Evolutionary conservation across 2,329 filamentous ascomycete species (phyloP), one percentile per base, ranked within the genome.

Genomic region (Paracoccidioides brasiliensis): DNA sequence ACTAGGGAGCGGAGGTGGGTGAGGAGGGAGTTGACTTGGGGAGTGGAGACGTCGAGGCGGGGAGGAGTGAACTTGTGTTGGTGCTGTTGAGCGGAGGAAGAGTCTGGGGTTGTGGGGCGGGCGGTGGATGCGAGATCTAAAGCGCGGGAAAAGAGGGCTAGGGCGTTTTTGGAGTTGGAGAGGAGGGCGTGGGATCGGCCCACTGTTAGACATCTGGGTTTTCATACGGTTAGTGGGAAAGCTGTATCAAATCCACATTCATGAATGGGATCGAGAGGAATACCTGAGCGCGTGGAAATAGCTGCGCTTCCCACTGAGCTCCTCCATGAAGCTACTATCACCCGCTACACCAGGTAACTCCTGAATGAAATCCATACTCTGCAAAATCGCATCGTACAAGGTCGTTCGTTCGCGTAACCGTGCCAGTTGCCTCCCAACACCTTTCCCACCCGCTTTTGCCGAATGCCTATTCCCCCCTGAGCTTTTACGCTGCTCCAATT

Each of bases 241-340:
- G 35, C 22, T 22, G 22, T 14, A 45, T 32, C 14, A 28, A 38
- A 12, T 41, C 50, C 14, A 3, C 2, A 22, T 22, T 22, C 22
- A 9, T 15, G 49, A 41, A 30, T 28, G 1, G 35, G 28, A 30
- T 5, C 38, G 43, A 14, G 40, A 10, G 15, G 10, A 50, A 37
- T 76, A 90, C 84, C 91, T 95, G 55, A 97, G 76, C 8, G 93
- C 87, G 59, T 84, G 81, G 74, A 97, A 98, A 72, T 97, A 97
- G 58, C 80, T 77, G 40, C 80, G 78, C 62, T 88, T 91, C 38
- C 82, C 82, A 55, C 88, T 82, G n/a, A 98, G 75, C 68, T 93
- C 88, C 48, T 79, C 74, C 4, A 90, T 77, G 61, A 98, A 86
- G 14, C 74, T 76, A 43, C 82, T 79, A 64, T 98, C 93, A 44